phyloP scores from a whole-genome alignment of 2,329 filamentous ascomycete species.

The Talaromyces piceae region DNA sequence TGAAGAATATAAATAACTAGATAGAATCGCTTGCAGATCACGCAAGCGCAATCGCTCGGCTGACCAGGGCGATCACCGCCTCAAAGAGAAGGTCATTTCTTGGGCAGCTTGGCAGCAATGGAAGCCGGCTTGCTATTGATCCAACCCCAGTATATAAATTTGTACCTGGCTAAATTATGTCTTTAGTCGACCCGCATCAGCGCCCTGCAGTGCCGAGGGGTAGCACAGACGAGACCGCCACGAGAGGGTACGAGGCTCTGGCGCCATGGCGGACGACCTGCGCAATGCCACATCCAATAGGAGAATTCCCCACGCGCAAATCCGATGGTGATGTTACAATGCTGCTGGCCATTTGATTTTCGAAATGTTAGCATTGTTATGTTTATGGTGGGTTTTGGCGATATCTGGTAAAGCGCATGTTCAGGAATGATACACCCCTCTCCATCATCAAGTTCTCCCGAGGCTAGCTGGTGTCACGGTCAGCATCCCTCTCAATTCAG shows the following conservation, averaged over 20 bases:
- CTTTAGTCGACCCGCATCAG: background rate
- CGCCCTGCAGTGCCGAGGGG: background rate
- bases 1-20: no score
- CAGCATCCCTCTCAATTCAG: background rate
- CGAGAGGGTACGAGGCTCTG: background rate
- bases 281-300: background rate
- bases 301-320: background rate
- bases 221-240: no score
- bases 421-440: background rate
- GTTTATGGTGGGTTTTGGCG: no score
- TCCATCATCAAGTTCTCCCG: background rate
- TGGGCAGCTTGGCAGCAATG: no score
- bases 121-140: no score
- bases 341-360: background rate
- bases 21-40: no score
- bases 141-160: background rate
- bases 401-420: background rate
- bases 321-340: constrained; percentile 6
- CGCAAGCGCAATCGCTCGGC: no score
- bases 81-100: no score
- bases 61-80: no score
- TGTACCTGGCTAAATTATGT: background rate
- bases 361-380: background rate
- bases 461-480: background rate
- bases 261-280: no score